These are phyloP conservation scores for Tricladium varicosporioides DNA, from an alignment of 2,329 filamentous ascomycete genomes.

Conservation along the genomic window DNA sequence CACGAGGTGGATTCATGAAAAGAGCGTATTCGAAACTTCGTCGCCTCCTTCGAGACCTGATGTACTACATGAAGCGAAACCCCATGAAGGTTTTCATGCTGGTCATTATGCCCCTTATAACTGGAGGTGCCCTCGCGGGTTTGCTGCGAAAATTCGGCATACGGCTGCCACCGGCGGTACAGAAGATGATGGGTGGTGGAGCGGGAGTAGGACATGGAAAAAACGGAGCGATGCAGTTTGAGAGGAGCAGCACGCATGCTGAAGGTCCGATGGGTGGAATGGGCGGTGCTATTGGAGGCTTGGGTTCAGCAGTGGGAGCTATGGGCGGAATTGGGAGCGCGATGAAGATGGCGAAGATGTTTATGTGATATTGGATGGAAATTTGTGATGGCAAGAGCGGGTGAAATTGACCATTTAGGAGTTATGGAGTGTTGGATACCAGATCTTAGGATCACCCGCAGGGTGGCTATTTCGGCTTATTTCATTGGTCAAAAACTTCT, in stretches of 20 bases:
- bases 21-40: conserved; percentile 73
- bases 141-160: conserved; percentile 79
- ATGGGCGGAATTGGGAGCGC: conserved; percentile 30
- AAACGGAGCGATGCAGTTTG: conserved; percentile 19
- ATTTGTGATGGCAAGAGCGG: background rate
- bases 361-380: conserved; percentile 27
- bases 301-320: conserved; percentile 22
- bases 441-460: conserved; percentile 4
- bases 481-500: background rate
- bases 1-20: conserved; percentile 74
- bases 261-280: conserved; percentile 21
- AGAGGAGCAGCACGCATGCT: conserved; percentile 16
- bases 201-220: conserved; percentile 35
- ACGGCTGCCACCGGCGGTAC: conserved; percentile 63
- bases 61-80: conserved; percentile 78
- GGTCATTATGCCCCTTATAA: conserved; percentile 83
- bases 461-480: conserved; percentile 4
- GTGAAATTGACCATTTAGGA: conserved; percentile 10
- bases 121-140: conserved; percentile 76
- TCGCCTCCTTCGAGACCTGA: conserved; percentile 75
- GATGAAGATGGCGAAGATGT: conserved; percentile 34
- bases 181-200: conserved; percentile 55
- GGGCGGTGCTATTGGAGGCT: conserved; percentile 19
- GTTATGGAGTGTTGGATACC: conserved; percentile 12
- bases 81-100: conserved; percentile 85